These are phyloP conservation scores for Cercophora samala DNA, from an alignment of 495 filamentous ascomycete species.

Conservation along the genomic window DNA sequence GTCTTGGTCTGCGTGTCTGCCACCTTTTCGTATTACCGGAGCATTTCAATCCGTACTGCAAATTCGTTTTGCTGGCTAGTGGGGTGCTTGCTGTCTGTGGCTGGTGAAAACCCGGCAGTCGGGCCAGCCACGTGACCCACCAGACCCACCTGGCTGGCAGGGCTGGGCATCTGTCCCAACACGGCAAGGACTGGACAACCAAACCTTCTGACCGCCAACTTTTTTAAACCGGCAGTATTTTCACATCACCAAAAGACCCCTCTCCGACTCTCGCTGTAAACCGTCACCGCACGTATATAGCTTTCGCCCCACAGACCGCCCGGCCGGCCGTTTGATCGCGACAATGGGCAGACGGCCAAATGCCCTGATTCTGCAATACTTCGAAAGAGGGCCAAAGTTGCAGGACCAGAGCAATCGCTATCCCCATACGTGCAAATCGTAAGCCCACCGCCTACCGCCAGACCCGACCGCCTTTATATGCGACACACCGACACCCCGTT, in stretches of 20 bases:
- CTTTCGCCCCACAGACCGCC: conserved; percentile 22
- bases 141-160: background rate
- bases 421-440: conserved; percentile 75
- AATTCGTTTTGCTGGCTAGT: background rate
- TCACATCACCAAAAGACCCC: conserved; percentile 24
- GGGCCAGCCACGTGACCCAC: background rate
- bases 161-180: background rate
- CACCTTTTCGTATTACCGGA: background rate
- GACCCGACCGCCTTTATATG: conserved; percentile 10
- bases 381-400: conserved; percentile 75
- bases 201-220: conserved; percentile 29
- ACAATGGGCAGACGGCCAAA: conserved; percentile 80
- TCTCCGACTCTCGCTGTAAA: conserved; percentile 13
- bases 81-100: too few species aligned
- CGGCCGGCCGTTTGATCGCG: conserved; percentile 15
- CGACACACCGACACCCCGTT: background rate
- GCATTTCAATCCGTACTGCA: background rate
- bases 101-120: background rate
- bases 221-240: conserved; percentile 36
- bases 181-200: background rate
- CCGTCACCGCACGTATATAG: conserved; percentile 16
- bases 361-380: conserved; percentile 77
- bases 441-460: conserved; percentile 14
- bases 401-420: conserved; percentile 84
- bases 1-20: background rate